Conservation (phyloP, 768 basidiomycete species). For the Termitomyces sp. region DNA sequence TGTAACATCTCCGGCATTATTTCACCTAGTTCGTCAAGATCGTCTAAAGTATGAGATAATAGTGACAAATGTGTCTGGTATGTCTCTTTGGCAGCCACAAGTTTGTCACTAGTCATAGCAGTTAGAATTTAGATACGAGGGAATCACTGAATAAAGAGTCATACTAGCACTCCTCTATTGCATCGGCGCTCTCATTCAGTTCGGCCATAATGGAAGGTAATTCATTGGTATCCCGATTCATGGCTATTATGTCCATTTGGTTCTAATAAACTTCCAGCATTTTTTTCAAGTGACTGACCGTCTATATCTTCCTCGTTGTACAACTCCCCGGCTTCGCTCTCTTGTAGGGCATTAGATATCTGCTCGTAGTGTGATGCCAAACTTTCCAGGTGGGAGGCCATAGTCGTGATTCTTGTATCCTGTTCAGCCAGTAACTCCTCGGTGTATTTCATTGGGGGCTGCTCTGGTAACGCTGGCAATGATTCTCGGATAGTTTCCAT, state of each 20-base stretch:
- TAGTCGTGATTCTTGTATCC: conserved; percentile 49
- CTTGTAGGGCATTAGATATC: conserved; percentile 63
- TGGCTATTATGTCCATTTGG: conserved; percentile 39
- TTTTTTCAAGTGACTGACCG: conserved; percentile 29
- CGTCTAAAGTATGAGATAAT: conserved; percentile 45
- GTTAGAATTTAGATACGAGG: neutral
- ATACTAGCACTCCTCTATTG: conserved; percentile 55
- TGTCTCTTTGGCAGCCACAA: conserved; percentile 36
- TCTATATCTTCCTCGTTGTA: conserved; percentile 67
- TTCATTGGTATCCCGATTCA: conserved; percentile 78
- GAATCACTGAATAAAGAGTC: conserved; percentile 16
- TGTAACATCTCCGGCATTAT: conserved; percentile 77
- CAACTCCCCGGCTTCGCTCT: conserved; percentile 61
- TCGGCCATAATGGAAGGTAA: conserved; percentile 70
- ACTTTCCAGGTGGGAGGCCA: conserved; percentile 71
- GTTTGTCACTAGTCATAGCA: conserved; percentile 36
- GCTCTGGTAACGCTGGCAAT: conserved; percentile 30
- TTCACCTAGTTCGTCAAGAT: conserved; percentile 72
- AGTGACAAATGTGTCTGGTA: conserved; percentile 43
- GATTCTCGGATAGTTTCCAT: conserved; percentile 50
- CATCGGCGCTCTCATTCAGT: conserved; percentile 50
- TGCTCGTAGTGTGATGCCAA: conserved; percentile 72
- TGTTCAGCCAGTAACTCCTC: conserved; percentile 47
- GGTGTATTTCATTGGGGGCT: conserved; percentile 24
- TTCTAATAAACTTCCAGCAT: neutral